Conservation (phyloP, 495 filamentous ascomycete genomes). For the Talaromyces wortmannii region DNA sequence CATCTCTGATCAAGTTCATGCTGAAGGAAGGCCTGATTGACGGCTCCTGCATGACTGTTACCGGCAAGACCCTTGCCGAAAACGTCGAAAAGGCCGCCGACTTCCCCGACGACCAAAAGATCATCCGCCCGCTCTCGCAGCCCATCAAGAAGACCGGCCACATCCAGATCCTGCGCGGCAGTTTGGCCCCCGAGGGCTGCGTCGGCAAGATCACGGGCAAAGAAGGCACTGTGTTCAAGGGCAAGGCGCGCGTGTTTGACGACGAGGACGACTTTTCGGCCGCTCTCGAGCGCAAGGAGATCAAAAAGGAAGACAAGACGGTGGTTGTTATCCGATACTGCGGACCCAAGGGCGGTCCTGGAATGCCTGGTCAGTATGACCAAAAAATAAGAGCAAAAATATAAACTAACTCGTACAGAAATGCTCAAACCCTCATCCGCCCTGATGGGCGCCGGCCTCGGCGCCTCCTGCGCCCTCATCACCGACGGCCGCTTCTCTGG, state of each 20-base stretch:
- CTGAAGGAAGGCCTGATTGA: constrained; percentile 85
- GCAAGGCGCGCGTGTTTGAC: constrained; percentile 84
- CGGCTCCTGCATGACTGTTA: constrained; percentile 85
- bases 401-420: constrained; percentile 33
- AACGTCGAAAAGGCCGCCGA: constrained; percentile 73
- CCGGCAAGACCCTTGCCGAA: constrained; percentile 86
- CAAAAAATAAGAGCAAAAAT: background rate
- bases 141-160: constrained; percentile 93
- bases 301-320: constrained; percentile 95
- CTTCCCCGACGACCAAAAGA: constrained; percentile 78
- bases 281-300: constrained; percentile 70
- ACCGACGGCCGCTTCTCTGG: constrained; percentile 43
- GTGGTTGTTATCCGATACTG: constrained; percentile 97
- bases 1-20: constrained; percentile 83
- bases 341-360: constrained; percentile 89
- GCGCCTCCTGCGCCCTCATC: constrained; percentile 50
- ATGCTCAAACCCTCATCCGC: constrained; percentile 80
- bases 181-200: constrained; percentile 81
- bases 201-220: constrained; percentile 99
- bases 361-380: constrained; percentile 68
- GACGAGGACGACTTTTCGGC: constrained; percentile 73
- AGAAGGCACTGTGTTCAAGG: constrained; percentile 83
- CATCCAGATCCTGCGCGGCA: constrained; percentile 93
- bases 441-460: constrained; percentile 87
- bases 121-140: constrained; percentile 86